phyloP scores from a whole-genome alignment of 2,329 filamentous ascomycete genomes.

The Trichoderma simmonsii region DNA sequence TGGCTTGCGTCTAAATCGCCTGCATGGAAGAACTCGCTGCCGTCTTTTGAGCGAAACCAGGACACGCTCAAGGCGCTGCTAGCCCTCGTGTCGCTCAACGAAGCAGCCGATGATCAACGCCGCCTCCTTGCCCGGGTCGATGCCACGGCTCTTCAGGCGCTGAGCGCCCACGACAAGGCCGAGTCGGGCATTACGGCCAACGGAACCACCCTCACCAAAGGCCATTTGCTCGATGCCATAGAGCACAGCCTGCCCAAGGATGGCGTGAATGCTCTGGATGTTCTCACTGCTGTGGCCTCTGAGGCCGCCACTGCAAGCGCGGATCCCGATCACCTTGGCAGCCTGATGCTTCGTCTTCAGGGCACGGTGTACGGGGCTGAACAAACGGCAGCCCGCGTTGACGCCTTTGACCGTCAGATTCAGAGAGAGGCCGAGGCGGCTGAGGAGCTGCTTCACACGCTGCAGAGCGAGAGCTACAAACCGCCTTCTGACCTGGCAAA shows the following conservation, averaged over 20 bases:
- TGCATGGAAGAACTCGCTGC: constrained; percentile 52
- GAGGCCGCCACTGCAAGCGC: constrained; percentile 49
- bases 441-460: constrained; percentile 38
- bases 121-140: constrained; percentile 57
- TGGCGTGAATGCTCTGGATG: constrained; percentile 53
- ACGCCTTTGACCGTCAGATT: constrained; percentile 55
- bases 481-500: constrained; percentile 58
- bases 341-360: constrained; percentile 55
- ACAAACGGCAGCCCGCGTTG: constrained; percentile 53
- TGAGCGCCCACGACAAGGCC: constrained; percentile 31
- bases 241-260: constrained; percentile 54
- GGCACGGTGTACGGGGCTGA: constrained; percentile 51
- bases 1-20: constrained; percentile 75
- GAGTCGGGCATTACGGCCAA: constrained; percentile 30
- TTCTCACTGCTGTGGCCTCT: constrained; percentile 53
- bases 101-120: constrained; percentile 70
- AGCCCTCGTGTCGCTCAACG: constrained; percentile 71
- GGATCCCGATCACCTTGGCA: constrained; percentile 48
- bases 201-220: constrained; percentile 20
- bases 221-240: constrained; percentile 50
- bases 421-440: constrained; percentile 46
- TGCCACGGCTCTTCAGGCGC: constrained; percentile 53
- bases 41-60: constrained; percentile 79
- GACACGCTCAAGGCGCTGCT: constrained; percentile 76
- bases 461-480: constrained; percentile 48